Evolutionary conservation across 805 yeast genomes (phyloP), one percentile per base, ranked within the genome.

Genomic region (Sugiyamaella qingdaonensis): DNA sequence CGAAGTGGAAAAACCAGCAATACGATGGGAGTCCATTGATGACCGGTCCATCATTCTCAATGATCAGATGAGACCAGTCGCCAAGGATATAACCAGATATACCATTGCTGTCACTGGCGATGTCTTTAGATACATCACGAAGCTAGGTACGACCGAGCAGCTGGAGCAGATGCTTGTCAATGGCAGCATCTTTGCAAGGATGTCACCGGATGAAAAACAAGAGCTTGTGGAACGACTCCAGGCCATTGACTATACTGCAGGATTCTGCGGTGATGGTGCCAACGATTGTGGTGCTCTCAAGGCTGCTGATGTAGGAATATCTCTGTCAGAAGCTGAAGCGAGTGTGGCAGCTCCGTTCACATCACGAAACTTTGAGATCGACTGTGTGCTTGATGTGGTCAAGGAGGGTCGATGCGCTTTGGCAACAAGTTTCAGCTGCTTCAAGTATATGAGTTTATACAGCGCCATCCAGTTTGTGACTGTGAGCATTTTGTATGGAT

Each of bases 201-300:
- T 94, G 99, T 91, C 98, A 0, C 99, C 99, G 0, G 99, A 95
- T 69, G 99, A 94, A 68, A 94, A 94, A 65, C 97, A 94, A 68
- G 99, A 94, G 69, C 74, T 94, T 46, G 97, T 94, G 34, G 91
- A 87, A 62, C 88, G 86, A 65, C 72, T 94, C 11, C 96, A 90
- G 67, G 77, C 75, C 19, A 65, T 94, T 18, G 97, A 91, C 63
- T 92, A 92, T 66, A 88, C 96, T 0, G 95, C 89, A 46, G 96
- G 97, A 2, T 94, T 94, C 69, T 94, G 98, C 71, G 99, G 99
- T 35, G 99, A 94, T 72, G 99, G 99, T 59, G 99, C 99, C 4
- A 94, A 94, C 69, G 99, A 94, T 66, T 94, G 98, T 71, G 99
- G 99, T 60, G 99, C 99, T 0, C 74, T 94, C 54, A 94, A 92